Conservation (phyloP, 371 early-diverging fungal species). For the Dichotomocladium elegans region DNA sequence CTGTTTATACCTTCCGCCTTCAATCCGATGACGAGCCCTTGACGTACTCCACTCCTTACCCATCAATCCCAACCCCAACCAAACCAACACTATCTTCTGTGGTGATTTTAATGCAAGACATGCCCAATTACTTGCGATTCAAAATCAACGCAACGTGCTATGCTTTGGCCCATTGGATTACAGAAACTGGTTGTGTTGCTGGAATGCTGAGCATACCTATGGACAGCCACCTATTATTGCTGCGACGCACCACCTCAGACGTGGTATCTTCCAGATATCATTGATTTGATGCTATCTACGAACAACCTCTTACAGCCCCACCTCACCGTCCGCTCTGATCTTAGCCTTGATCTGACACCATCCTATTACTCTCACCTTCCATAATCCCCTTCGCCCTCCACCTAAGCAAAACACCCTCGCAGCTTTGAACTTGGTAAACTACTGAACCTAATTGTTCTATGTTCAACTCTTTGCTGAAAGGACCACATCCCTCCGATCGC, state of each 20-base stretch:
- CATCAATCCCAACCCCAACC: neutral
- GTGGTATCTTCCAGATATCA: no score
- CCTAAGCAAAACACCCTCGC: neutral
- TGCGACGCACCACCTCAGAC: neutral
- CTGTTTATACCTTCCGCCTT: neutral
- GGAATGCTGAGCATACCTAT: neutral
- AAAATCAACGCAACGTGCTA: neutral
- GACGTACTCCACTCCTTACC: neutral
- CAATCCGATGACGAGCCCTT: neutral
- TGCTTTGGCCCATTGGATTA: neutral
- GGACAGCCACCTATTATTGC: slow-evolving; percentile 7
- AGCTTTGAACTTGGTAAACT: neutral
- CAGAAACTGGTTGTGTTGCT: neutral
- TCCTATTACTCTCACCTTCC: neutral
- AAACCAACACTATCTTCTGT: no score
- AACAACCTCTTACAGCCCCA: neutral
- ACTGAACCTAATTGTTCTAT: neutral
- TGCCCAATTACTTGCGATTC: neutral
- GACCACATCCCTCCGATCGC: neutral
- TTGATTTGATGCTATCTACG: slow-evolving; percentile 3
- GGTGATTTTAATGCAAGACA: no score
- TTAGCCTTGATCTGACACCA: slow-evolving; percentile 7
- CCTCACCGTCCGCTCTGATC: neutral
- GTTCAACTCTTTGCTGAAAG: neutral
- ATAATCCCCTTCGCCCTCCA: neutral